Evolutionary conservation across 169 alveolate species (phyloP), one percentile per base, ranked within the genome.

Genomic region (Babesia ovata): DNA sequence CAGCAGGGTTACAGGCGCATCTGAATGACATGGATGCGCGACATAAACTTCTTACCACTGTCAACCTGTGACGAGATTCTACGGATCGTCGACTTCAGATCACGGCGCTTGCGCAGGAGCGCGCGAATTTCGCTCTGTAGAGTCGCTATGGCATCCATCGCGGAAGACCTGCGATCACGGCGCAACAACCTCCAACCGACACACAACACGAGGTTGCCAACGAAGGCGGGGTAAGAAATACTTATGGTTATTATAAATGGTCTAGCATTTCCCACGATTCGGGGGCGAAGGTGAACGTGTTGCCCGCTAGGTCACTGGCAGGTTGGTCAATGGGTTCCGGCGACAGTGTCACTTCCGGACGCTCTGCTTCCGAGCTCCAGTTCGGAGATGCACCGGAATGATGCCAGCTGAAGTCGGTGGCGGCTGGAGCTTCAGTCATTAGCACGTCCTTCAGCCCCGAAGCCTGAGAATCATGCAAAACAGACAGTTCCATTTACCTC

Each of bases 391-490:
- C 36, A 1, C 21, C 29, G 2, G 48, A 61, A 24, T 63, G 77
- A 50, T 81, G 88, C 85, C 88, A 81, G 12, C 78, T 81, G 53
- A 81, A 81, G 62, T 81, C 88, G 24, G 24, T 73, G 9, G 49
- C 63, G 7, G 58, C 19, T 4, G 33, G 19, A 19, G 54, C 9
- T 14, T 24, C 58, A 17, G 19, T 21, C 36, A 50, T 33, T 10
- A 57, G 59, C 53, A 16, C 44, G n/a, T 19, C 63, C 42, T 46
- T 29, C 24, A 81, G 29, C 7, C 85, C 84, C 0, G 84, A 81
- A 16, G 26, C 49, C 88, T 81, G 53, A 0, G 22, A 6, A 13
- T 4, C 11, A 19, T 53, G 65, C 14, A 14, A 2, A 6, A 7
- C 50, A 4, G 14, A 21, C 62, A 4, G n/a, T 4, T 45, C 16